phyloP scores from a whole-genome alignment of 1,139 yeast genomes.

The Yamadazyma conglobata region DNA sequence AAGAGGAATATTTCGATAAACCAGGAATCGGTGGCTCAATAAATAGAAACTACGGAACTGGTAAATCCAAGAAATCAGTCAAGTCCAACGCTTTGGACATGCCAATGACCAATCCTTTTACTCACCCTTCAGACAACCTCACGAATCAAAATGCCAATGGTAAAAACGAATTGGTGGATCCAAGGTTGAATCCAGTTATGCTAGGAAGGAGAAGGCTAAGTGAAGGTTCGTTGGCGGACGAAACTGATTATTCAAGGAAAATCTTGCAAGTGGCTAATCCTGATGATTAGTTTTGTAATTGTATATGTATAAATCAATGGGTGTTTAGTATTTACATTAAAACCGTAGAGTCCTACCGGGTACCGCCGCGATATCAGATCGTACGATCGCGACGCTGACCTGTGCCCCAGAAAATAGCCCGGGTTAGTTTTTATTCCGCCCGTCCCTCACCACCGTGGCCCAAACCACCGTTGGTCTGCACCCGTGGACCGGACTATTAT shows the following conservation, averaged over 20 bases:
- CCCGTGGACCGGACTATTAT: too few species aligned
- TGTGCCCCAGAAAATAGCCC: too few species aligned
- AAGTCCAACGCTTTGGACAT: conserved; percentile 31
- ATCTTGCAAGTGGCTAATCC: conserved; percentile 75
- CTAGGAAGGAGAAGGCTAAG: conserved; percentile 70
- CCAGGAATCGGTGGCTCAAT: conserved; percentile 22
- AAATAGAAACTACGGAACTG: conserved; percentile 21
- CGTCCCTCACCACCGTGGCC: too few species aligned
- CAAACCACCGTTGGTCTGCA: too few species aligned
- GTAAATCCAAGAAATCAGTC: conserved; percentile 23
- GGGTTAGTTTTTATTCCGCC: too few species aligned
- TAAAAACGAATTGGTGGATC: conserved; percentile 36
- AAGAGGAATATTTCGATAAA: conserved; percentile 44
- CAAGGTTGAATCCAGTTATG: conserved; percentile 64
- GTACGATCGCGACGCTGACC: too few species aligned
- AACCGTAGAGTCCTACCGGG: too few species aligned
- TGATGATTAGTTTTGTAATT: too few species aligned
- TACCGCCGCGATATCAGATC: too few species aligned
- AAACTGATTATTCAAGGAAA: conserved; percentile 71
- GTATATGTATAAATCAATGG: too few species aligned
- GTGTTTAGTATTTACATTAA: too few species aligned
- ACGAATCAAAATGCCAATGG: conserved; percentile 15
- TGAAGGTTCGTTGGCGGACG: conserved; percentile 77
- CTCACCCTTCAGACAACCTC: conserved; percentile 54
- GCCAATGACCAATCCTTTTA: conserved; percentile 53